Percentiles rank a stretch among this genome's conserved stretches.
Evolutionary conservation across 495 filamentous ascomycete genomes (phyloP).

Genomic region (Hyphodiscus hymeniophilus): DNA sequence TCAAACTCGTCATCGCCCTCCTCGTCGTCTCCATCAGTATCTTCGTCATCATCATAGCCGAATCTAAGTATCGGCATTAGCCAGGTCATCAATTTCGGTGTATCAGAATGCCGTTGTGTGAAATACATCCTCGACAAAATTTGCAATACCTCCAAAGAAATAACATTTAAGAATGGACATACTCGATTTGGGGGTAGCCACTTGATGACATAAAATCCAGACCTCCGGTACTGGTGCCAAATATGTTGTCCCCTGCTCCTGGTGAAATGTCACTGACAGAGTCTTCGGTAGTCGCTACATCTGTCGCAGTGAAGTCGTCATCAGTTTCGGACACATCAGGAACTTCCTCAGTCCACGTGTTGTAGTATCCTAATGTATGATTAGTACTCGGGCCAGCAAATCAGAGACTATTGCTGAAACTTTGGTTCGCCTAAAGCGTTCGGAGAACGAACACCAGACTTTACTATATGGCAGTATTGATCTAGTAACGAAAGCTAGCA

Average conservation of each 20-base stretch:
- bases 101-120: too few species aligned
- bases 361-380: constrained; percentile 56
- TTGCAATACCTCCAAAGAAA: too few species aligned
- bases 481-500: not conserved
- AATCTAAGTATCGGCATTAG: constrained; percentile 32
- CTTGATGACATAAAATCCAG: constrained; percentile 91
- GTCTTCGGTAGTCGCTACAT: constrained; percentile 32
- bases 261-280: constrained; percentile 27
- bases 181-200: constrained; percentile 64
- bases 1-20: constrained; percentile 33
- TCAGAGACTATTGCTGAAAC: too few species aligned
- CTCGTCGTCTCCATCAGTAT: constrained; percentile 30
- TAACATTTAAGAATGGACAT: too few species aligned
- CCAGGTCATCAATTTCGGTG: too few species aligned
- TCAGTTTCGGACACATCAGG: constrained; percentile 47
- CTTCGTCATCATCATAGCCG: constrained; percentile 54
- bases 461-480: not conserved
- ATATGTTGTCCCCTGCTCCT: constrained; percentile 42
- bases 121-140: too few species aligned
- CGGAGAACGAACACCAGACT: too few species aligned
- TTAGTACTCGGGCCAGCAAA: too few species aligned
- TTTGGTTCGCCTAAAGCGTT: not conserved
- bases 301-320: constrained; percentile 48
- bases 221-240: constrained; percentile 67
- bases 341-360: constrained; percentile 82